Evolutionary conservation across 2,329 filamentous ascomycete species (phyloP), one percentile per base, ranked within the genome.

Genomic region (Annulohypoxylon truncatum): DNA sequence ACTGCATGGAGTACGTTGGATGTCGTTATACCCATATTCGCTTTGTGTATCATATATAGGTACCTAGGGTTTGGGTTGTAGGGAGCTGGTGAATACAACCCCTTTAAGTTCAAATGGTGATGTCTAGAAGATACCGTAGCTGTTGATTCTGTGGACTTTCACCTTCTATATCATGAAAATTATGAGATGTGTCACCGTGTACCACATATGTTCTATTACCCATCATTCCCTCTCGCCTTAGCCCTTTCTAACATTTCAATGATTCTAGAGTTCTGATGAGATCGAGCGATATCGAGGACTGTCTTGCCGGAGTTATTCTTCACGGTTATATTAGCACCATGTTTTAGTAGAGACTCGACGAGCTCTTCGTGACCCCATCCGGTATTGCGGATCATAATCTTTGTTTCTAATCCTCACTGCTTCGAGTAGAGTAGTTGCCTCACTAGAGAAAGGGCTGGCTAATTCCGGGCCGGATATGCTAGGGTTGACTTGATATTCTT

Each of bases 381-480:
- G 5, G 38, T 20, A n/a, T 40, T 40, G 46, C 1, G 57, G 12
- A 15, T 52, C 35, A 2, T 22, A 28, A 3, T 56, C 52, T 13
- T 55, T 42, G 24, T 52, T 38, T 29, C 52, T 46, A 2, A 35
- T 28, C 33, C 52, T 56, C 29, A 62, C 60, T 38, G 59, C 59
- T 50, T 61, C 51, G 13, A 61, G 42, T 9, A 61, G 26, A 9
- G 42, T 55, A 13, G 24, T 51, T 15, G 59, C 51, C 15, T 50
- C 44, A 42, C 2, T 29, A 2, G 44, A 55, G n/a, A 55, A 61
- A 8, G 59, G 59, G 20, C 26, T 50, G 4, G 56, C 42, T 3
- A 53, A 18, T 6, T 28, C 12, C 38, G 53, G 35, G 24, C 38
- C 29, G 8, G 48, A 47, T 6, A 12, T 13, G 12, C 13, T 18